Conservation (phyloP, 2,329 filamentous ascomycete genomes). For the Exophiala calicioides region DNA sequence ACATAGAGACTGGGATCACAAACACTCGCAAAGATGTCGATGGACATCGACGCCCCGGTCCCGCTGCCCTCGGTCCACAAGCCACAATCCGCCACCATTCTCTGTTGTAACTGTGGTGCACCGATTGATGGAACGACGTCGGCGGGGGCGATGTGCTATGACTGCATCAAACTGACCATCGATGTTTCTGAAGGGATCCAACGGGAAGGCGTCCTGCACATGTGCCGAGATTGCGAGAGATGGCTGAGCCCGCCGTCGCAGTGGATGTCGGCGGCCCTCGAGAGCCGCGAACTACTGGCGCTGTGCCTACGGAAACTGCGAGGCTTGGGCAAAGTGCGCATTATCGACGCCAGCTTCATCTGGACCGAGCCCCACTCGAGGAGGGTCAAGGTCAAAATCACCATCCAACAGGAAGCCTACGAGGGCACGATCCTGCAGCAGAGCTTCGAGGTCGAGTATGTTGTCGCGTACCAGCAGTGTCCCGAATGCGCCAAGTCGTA, state of each 20-base stretch:
- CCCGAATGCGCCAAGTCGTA: constrained; percentile 94
- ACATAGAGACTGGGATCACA: too few species aligned
- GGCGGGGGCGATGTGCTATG: constrained; percentile 86
- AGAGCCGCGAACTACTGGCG: constrained; percentile 89
- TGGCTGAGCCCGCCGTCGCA: constrained; percentile 84
- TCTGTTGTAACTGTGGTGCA: constrained; percentile 96
- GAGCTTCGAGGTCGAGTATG: constrained; percentile 90
- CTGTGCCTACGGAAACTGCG: constrained; percentile 86
- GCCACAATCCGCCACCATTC: constrained; percentile 62
- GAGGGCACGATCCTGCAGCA: constrained; percentile 78
- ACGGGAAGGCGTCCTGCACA: constrained; percentile 84
- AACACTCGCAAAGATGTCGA: constrained; percentile 49
- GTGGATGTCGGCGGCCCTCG: constrained; percentile 81
- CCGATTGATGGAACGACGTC: constrained; percentile 89
- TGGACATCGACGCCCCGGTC: constrained; percentile 61
- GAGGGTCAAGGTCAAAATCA: constrained; percentile 91
- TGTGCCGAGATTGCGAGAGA: constrained; percentile 90
- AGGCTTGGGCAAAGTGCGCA: constrained; percentile 83
- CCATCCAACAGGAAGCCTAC: constrained; percentile 73
- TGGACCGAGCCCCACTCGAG: constrained; percentile 98
- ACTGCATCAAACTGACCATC: constrained; percentile 91
- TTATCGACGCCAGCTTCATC: constrained; percentile 94
- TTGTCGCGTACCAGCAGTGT: constrained; percentile 90
- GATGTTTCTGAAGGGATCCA: constrained; percentile 92
- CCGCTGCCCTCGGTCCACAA: constrained; percentile 35